Evolutionary conservation across 2,329 filamentous ascomycete genomes (phyloP), one percentile per base, ranked within the genome.

Genomic region (Chrysosporium keratinophilum): DNA sequence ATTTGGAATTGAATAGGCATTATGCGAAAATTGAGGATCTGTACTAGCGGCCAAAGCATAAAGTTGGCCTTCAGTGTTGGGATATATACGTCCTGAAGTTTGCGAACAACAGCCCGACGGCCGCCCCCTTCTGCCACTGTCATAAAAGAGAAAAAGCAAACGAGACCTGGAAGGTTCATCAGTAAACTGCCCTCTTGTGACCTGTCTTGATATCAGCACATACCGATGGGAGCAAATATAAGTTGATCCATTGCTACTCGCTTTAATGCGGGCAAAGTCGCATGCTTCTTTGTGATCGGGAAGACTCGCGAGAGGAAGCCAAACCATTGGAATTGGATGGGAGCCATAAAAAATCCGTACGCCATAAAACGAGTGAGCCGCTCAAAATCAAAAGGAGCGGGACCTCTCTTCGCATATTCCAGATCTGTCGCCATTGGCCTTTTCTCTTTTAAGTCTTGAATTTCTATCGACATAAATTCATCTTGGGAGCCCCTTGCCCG

Each of bases 1-100:
- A 98, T 85, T 71, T 98, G 93, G 69, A 93, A 95, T 67, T 95
- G 90, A 51, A 97, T 84, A 12, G 93, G 93, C 77, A 98, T 88
- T 61, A 97, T 68, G 31, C 91, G 81, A 74, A 98, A 98, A 76
- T 98, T 98, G 73, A 98, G 80, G 59, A 97, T 83, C 74, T 98
- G 93, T 43, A 98, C 93, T 5, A 87, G 82, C 20, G 93, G 93
- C 93, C 93, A 98, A 20, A 98, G 80, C 62, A 95, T 76, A 64
- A 85, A 98, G 72, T 98, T 98, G 62, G 91, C 90, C 76, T 96
- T 95, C 61, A 98, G 76, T 7, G 93, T 91, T 12, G 91, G 89
- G 55, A 96, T 70, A 68, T 95, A 98, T 72, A 97, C 90, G 66
- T 96, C 91, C 64, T 86, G 80, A 63, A 98, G 83, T 76, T 98